phyloP scores from a whole-genome alignment of 148 eudicot species.

The Suaeda aralocaspica region DNA sequence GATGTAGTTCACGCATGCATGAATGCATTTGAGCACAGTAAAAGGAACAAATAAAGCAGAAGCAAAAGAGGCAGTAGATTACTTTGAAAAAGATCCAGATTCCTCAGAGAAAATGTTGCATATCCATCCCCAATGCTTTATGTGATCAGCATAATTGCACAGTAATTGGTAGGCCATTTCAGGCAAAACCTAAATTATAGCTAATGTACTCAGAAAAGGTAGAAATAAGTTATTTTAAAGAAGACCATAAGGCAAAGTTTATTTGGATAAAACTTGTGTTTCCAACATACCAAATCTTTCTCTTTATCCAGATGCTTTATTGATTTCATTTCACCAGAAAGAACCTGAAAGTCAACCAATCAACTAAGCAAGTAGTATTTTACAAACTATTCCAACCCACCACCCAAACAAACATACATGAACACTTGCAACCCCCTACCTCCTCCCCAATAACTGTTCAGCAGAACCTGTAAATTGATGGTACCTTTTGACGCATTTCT shows the following conservation, averaged over 20 bases:
- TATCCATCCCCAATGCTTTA: conserved; percentile 94
- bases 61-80: conserved; percentile 23
- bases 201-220: conserved; percentile 2
- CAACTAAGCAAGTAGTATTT: neutral
- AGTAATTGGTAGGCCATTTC: conserved; percentile 75
- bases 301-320: conserved; percentile 72
- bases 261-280: too few species aligned
- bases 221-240: neutral
- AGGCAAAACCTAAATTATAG: conserved; percentile 61
- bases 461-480: neutral
- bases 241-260: neutral
- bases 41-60: neutral
- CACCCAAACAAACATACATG: too few species aligned
- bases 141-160: conserved; percentile 67
- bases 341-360: conserved; percentile 44
- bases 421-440: too few species aligned
- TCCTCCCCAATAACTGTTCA: too few species aligned
- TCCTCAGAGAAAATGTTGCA: conserved; percentile 64
- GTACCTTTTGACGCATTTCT: conserved; percentile 85
- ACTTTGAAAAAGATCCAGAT: conserved; percentile 69
- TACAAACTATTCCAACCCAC: too few species aligned
- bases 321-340: conserved; percentile 74
- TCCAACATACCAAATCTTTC: conserved; percentile 62
- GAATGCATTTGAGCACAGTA: neutral
- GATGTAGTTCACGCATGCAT: neutral